Evolutionary conservation across 495 filamentous ascomycete genomes (phyloP).

Genomic region (Daldinia childiae): DNA sequence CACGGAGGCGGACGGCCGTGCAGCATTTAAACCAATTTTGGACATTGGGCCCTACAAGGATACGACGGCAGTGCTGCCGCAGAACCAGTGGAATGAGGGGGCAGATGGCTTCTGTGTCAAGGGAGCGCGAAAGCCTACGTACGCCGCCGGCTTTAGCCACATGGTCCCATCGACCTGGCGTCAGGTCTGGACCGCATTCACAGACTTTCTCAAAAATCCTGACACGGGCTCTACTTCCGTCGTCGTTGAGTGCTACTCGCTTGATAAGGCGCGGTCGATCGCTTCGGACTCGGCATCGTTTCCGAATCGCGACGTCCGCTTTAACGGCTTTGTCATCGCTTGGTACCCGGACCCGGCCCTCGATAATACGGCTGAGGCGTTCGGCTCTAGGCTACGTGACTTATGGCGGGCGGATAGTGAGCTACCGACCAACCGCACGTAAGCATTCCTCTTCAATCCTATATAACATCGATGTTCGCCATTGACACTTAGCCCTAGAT

Average conservation of each 20-base stretch:
- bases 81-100: slow-evolving; percentile 44
- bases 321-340: slow-evolving; percentile 43
- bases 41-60: slow-evolving; percentile 43
- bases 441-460: slow-evolving; percentile 14
- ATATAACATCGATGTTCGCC: slow-evolving; percentile 5
- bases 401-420: slow-evolving; percentile 16
- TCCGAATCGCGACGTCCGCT: slow-evolving; percentile 48
- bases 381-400: slow-evolving; percentile 37
- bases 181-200: slow-evolving; percentile 41
- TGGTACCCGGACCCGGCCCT: slow-evolving; percentile 45
- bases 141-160: slow-evolving; percentile 33
- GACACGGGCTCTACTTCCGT: slow-evolving; percentile 46
- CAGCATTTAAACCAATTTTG: slow-evolving; percentile 43
- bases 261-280: slow-evolving; percentile 43
- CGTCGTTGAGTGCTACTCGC: slow-evolving; percentile 55
- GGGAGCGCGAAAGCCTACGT: slow-evolving; percentile 48
- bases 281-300: slow-evolving; percentile 46
- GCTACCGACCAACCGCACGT: slow-evolving; percentile 33
- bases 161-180: slow-evolving; percentile 40
- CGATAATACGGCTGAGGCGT: slow-evolving; percentile 38
- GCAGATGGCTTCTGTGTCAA: slow-evolving; percentile 45
- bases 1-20: slow-evolving; percentile 25
- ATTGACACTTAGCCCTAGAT: slow-evolving; percentile 22
- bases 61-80: slow-evolving; percentile 38
- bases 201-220: slow-evolving; percentile 39